Evolutionary conservation across 2,329 filamentous ascomycete genomes (phyloP).

Genomic region (Coniochaeta sp.): DNA sequence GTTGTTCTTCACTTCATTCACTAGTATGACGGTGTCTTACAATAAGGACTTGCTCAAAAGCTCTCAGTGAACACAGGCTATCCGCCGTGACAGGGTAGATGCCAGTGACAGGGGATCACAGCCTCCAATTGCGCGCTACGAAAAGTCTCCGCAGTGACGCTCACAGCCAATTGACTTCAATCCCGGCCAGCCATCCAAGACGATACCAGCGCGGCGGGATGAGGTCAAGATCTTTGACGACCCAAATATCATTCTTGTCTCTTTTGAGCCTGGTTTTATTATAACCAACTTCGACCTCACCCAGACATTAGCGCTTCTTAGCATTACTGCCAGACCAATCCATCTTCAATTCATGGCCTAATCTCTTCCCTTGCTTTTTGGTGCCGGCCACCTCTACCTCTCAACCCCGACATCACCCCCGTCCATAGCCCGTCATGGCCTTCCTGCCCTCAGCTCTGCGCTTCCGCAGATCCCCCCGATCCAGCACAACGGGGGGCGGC

Average conservation of each 20-base stretch:
- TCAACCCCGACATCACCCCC: background rate
- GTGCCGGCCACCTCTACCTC: background rate
- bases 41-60: background rate
- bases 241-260: background rate
- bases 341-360: background rate
- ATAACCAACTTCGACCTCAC: too few relatives aligned
- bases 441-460: background rate
- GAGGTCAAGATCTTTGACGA: background rate
- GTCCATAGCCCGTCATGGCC: too few relatives aligned
- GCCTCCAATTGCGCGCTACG: background rate
- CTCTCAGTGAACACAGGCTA: background rate
- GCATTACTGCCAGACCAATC: too few relatives aligned
- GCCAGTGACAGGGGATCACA: background rate
- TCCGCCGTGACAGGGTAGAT: background rate
- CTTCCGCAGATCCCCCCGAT: background rate
- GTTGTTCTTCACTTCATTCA: too few relatives aligned
- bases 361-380: background rate
- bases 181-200: background rate
- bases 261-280: too few relatives aligned
- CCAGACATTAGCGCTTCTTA: too few relatives aligned
- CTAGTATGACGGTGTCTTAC: too few relatives aligned
- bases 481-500: background rate
- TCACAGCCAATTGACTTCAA: background rate
- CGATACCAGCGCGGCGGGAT: background rate
- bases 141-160: background rate